phyloP scores from a whole-genome alignment of 1,284 basidiomycete species.

The Cystobasidiaceae sp. region DNA sequence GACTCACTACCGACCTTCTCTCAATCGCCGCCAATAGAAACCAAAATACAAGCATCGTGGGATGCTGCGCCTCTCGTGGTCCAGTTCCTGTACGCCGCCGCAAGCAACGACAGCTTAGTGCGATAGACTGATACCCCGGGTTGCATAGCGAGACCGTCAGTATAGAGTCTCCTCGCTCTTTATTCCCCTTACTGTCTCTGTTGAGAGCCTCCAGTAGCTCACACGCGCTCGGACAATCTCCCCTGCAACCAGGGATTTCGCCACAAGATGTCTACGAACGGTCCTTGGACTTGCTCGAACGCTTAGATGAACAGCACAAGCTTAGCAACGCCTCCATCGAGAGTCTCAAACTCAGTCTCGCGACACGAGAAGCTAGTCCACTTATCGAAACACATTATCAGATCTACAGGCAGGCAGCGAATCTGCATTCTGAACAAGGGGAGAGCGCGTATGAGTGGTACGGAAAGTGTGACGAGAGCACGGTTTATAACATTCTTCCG shows the following conservation, averaged over 20 bases:
- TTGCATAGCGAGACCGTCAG: constrained; percentile 1
- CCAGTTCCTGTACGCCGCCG: constrained; percentile 29
- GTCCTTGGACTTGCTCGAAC: constrained; percentile 9
- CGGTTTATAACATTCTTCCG: too few species aligned
- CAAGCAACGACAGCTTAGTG: not conserved
- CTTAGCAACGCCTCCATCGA: not conserved
- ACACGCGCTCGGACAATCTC: not conserved
- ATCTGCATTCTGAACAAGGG: not conserved
- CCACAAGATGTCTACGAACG: constrained; percentile 2
- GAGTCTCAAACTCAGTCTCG: constrained; percentile 23
- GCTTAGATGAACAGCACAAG: not conserved
- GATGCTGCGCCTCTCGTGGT: constrained; percentile 25
- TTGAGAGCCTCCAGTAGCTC: not conserved
- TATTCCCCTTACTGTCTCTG: constrained; percentile 26
- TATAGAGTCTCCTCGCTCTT: constrained; percentile 12
- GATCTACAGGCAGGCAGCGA: not conserved
- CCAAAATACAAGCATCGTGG: constrained; percentile 29
- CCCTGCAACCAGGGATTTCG: not conserved
- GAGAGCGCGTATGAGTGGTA: not conserved
- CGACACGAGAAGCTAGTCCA: constrained; percentile 26
- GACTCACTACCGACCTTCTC: too few species aligned
- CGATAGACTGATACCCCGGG: not conserved
- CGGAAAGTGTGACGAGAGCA: not conserved
- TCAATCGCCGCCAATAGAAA: constrained; percentile 11
- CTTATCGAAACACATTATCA: constrained; percentile 31